phyloP scores from a whole-genome alignment of 1,139 yeast genomes.

The Hansenula lynferdii region DNA sequence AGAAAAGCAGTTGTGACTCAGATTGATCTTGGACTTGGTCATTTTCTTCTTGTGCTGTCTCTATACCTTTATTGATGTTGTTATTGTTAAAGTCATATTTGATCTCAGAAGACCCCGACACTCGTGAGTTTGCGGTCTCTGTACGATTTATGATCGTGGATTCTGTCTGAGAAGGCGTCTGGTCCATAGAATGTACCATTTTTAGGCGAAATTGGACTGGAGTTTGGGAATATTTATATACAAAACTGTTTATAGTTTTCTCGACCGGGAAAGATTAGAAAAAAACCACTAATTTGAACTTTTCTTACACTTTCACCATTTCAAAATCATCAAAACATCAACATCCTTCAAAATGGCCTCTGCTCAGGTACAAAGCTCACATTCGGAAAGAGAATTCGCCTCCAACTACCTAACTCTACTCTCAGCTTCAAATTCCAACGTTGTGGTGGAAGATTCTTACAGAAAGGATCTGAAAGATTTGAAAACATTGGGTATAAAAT shows the following conservation, averaged over 20 bases:
- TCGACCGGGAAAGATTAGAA: too few relatives aligned
- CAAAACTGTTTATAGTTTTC: too few relatives aligned
- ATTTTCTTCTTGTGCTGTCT: slow-evolving; percentile 1
- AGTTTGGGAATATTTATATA: too few relatives aligned
- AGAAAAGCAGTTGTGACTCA: slow-evolving; percentile 33
- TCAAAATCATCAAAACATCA: background rate
- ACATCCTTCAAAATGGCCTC: background rate
- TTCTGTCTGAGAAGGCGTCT: background rate
- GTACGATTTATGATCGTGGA: background rate
- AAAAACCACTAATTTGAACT: too few relatives aligned
- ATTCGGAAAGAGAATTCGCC: slow-evolving; percentile 10
- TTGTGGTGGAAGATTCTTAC: slow-evolving; percentile 5
- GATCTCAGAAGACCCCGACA: background rate
- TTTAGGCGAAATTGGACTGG: too few relatives aligned
- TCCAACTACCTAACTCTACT: slow-evolving; percentile 15
- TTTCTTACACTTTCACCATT: too few relatives aligned
- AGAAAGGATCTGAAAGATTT: slow-evolving; percentile 23
- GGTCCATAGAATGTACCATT: background rate
- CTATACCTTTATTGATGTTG: slow-evolving; percentile 11
- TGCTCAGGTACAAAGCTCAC: background rate
- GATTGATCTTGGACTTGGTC: slow-evolving; percentile 3
- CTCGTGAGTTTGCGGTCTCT: background rate
- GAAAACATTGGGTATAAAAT: slow-evolving; percentile 25
- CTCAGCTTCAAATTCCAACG: slow-evolving; percentile 8
- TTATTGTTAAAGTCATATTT: slow-evolving; percentile 4